Conservation (phyloP, 2,329 filamentous ascomycete genomes). For the Akanthomyces lecanii region DNA sequence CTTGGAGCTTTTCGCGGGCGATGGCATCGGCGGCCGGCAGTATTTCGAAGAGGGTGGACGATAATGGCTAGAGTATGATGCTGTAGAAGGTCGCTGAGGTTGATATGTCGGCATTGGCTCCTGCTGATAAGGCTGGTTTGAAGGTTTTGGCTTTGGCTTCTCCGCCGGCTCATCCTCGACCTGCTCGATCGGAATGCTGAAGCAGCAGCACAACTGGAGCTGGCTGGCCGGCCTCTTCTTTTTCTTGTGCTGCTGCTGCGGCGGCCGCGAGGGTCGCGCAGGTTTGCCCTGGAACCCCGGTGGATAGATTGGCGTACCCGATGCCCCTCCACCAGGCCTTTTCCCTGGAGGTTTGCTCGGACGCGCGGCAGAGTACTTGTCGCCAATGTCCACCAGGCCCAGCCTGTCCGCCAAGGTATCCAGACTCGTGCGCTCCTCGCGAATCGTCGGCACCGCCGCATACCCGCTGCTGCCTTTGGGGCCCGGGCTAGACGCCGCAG, state of each 20-base stretch:
- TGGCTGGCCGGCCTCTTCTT: conserved; percentile 26
- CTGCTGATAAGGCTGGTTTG: conserved; percentile 18
- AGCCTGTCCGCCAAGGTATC: conserved; percentile 82
- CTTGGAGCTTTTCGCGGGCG: conserved; percentile 28
- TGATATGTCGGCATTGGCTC: conserved; percentile 23
- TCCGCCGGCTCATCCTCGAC: conserved; percentile 26
- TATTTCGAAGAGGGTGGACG: conserved; percentile 18
- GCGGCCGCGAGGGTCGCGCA: conserved; percentile 14
- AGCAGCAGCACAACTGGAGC: conserved; percentile 49
- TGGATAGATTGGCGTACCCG: neutral
- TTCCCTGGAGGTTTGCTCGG: neutral
- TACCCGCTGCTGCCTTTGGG: conserved; percentile 30
- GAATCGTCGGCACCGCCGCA: conserved; percentile 44
- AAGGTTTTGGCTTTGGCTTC: conserved; percentile 13
- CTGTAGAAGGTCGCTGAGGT: conserved; percentile 21
- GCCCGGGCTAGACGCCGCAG: conserved; percentile 43
- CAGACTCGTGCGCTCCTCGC: conserved; percentile 69
- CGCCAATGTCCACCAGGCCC: conserved; percentile 65
- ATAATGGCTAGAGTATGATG: conserved; percentile 22
- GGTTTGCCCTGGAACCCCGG: neutral
- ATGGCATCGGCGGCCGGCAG: conserved; percentile 23
- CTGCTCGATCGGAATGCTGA: conserved; percentile 45
- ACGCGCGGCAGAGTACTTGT: conserved; percentile 29
- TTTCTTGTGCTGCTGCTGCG: conserved; percentile 22
- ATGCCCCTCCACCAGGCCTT: neutral